Conservation (phyloP, 805 yeast genomes). For the Ogataea philodendri region DNA sequence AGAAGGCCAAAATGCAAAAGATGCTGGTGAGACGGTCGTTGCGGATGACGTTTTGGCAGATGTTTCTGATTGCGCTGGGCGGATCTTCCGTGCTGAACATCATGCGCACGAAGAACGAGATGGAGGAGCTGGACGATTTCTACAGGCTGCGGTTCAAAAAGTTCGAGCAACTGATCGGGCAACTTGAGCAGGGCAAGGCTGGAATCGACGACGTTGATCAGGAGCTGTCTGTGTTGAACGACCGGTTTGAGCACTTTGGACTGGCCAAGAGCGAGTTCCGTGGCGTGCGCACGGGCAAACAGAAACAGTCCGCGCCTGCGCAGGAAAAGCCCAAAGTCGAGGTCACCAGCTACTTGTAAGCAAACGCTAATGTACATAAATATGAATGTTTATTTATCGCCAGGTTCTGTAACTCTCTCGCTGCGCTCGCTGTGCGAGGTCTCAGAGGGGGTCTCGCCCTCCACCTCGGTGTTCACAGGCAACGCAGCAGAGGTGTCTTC, state of each 20-base stretch:
- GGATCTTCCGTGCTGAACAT: conserved; percentile 47
- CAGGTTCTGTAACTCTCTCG: conserved; percentile 1
- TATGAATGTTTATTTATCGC: conserved; percentile 1
- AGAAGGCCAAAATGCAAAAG: conserved; percentile 23
- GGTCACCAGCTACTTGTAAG: conserved; percentile 5
- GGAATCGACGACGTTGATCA: conserved; percentile 39
- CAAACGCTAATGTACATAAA: conserved; percentile 8
- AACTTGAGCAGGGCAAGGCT: conserved; percentile 23
- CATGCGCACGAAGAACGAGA: conserved; percentile 42
- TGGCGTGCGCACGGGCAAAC: conserved; percentile 15
- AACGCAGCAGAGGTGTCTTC: conserved; percentile 10
- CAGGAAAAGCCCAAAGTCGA: conserved; percentile 1
- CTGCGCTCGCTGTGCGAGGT: conserved; percentile 6
- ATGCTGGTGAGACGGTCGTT: conserved; percentile 29
- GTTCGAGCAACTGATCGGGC: conserved; percentile 26
- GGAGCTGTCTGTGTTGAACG: conserved; percentile 41
- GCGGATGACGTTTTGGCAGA: conserved; percentile 34
- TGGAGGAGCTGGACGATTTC: conserved; percentile 41
- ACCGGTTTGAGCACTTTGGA: conserved; percentile 38
- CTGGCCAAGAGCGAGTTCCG: conserved; percentile 23
- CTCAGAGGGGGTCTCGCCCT: conserved; percentile 5
- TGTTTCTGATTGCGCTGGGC: conserved; percentile 29
- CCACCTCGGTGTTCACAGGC: conserved; percentile 3
- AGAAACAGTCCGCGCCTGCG: not conserved
- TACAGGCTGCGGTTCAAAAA: conserved; percentile 40